Base-by-base conservation (phyloP, 352 stramenopile genomes). In the Pythium vanterpoolii region DNA sequence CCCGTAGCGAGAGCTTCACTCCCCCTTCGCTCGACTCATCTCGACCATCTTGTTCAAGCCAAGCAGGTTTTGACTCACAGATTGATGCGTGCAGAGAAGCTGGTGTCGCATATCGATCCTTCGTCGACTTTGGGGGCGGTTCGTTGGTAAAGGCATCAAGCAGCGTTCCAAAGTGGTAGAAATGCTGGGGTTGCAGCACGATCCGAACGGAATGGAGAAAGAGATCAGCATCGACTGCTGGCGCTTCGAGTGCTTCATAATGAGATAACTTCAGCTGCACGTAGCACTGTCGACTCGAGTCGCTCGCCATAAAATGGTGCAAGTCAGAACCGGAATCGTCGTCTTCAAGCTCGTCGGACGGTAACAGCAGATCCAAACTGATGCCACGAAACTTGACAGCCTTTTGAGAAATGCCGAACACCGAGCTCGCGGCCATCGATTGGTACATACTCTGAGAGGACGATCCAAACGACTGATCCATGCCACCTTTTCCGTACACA, bases 351-450 rank as follows among this genome's bases (percentile, higher is more conserved):
- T 86, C 77, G 18, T 86, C 72, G 0, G 60, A 62, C n/a, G 77
- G 79, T 10, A 93, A 60, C 43, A 87, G 61, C 33, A 95, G 71
- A 63, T 93, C 83, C 73, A 95, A 89, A 31, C 81, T 90, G 24
- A 92, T 74, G 10, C 84, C 86, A 14, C 81, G 73, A 43, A 93
- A 93, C 57, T 92, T 92, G 43, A 95, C 83, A 1, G 76, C 82
- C 62, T 95, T 95, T 52, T 92, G 85, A 5, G 81, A 89, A 42
- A 95, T 88, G 0, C 86, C 86, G 62, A 93, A 93, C 53, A 94
- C 39, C 1, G 80, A 78, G 56, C 83, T 91, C 18, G 77, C 81
- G 27, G 81, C 81, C 77, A 90, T 93, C n/a, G 83, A 93, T 26
- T 90, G 77, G 23, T 74, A 66, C 72, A 74, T 84, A 5, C 71